These are phyloP conservation scores for Phytophthora foliorum DNA, from an alignment of 352 stramenopile species.

Conservation along the genomic window DNA sequence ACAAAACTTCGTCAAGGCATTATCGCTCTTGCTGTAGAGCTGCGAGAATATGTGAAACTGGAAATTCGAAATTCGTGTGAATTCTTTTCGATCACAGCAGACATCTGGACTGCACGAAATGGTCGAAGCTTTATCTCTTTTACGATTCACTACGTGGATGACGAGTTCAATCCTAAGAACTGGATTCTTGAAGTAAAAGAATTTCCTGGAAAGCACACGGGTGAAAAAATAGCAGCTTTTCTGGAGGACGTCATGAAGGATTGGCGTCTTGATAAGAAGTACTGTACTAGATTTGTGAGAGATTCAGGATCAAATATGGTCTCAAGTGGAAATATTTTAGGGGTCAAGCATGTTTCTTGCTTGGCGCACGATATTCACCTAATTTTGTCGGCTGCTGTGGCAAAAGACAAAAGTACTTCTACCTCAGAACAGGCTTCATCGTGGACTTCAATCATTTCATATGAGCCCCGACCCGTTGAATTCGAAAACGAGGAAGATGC, in stretches of 20 bases:
- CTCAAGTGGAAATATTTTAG: background rate
- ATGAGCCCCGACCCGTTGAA: too few species aligned
- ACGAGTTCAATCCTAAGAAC: slow-evolving; percentile 6
- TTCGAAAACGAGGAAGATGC: background rate
- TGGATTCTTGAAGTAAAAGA: slow-evolving; percentile 22
- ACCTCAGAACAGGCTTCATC: too few species aligned
- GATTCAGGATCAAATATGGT: slow-evolving; percentile 22
- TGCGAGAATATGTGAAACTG: background rate
- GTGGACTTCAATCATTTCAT: too few species aligned
- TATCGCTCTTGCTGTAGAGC: slow-evolving; percentile 7
- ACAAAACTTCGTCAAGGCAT: slow-evolving; percentile 6
- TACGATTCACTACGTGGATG: slow-evolving; percentile 20
- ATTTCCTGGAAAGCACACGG: slow-evolving; percentile 9
- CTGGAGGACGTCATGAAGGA: slow-evolving; percentile 4
- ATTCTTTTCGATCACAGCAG: slow-evolving; percentile 13
- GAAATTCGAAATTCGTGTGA: background rate
- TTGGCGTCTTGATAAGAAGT: background rate
- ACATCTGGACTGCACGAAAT: slow-evolving; percentile 25
- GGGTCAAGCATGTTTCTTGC: background rate
- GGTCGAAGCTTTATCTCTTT: slow-evolving; percentile 16
- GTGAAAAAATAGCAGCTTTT: background rate
- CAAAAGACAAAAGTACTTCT: background rate
- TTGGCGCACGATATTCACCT: slow-evolving; percentile 12
- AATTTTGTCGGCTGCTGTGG: slow-evolving; percentile 2
- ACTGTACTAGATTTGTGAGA: slow-evolving; percentile 2